Evolutionary conservation across 345 rosid genomes (phyloP).

Genomic region (Pelargonium nanum): DNA sequence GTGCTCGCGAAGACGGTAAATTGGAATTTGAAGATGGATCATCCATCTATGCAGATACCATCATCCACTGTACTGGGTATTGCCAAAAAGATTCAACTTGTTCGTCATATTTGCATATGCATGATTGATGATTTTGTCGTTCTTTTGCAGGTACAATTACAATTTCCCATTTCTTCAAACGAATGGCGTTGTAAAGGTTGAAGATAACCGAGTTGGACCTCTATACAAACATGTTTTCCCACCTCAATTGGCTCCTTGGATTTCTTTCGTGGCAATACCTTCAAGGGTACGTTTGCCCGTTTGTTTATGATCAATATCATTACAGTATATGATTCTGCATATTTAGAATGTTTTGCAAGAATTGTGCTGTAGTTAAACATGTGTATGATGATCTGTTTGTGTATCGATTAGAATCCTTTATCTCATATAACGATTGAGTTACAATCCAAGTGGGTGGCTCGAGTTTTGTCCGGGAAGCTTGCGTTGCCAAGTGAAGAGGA

Average conservation of each 20-base stretch:
- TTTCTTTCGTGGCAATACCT: slow-evolving; percentile 16
- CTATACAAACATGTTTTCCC: slow-evolving; percentile 20
- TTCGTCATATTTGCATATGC: neutral
- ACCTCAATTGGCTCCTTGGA: slow-evolving; percentile 14
- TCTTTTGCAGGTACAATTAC: slow-evolving; percentile 7
- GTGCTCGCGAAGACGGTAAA: slow-evolving; percentile 9
- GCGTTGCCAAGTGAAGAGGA: slow-evolving; percentile 11
- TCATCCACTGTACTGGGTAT: slow-evolving; percentile 5
- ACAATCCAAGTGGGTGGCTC: slow-evolving; percentile 22
- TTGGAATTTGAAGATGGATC: slow-evolving; percentile 3
- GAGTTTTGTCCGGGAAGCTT: slow-evolving; percentile 14
- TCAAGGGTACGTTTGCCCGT: slow-evolving; percentile 6
- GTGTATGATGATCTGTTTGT: no score
- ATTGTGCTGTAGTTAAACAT: neutral
- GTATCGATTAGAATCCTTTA: no score
- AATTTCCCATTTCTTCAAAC: slow-evolving; percentile 14
- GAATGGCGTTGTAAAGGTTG: slow-evolving; percentile 15
- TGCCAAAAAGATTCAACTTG: neutral
- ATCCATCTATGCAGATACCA: neutral
- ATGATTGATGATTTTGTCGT: neutral
- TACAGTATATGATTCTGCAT: neutral
- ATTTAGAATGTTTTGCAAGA: neutral
- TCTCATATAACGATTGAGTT: neutral
- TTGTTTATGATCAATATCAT: no score
- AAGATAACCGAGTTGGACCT: slow-evolving; percentile 18